phyloP scores from a whole-genome alignment of 2,329 filamentous ascomycete genomes.

The Macrophomina tecta region DNA sequence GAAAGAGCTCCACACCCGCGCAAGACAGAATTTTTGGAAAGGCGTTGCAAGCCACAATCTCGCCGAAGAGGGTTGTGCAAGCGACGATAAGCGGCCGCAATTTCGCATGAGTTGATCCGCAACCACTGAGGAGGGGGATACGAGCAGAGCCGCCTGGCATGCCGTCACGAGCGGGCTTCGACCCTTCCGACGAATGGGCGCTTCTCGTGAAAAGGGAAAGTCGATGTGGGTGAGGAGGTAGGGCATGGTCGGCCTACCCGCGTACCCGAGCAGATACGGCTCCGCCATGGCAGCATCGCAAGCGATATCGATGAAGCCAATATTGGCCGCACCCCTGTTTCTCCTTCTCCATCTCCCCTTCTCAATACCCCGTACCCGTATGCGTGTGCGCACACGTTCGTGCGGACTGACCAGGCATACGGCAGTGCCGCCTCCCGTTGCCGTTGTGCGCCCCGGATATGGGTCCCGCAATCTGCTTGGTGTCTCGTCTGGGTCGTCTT shows the following conservation, averaged over 20 bases:
- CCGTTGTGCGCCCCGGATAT: not conserved
- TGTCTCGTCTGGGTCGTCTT: not conserved
- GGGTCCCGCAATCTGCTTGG: no score
- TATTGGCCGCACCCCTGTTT: no score
- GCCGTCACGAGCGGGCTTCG: not conserved
- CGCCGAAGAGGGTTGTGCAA: not conserved
- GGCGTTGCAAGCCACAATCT: not conserved
- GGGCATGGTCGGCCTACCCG: not conserved
- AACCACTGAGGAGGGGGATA: not conserved
- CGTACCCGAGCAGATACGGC: not conserved
- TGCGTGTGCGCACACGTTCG: no score
- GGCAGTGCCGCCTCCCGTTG: not conserved
- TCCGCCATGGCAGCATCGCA: not conserved
- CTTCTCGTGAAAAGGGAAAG: no score
- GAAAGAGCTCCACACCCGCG: no score
- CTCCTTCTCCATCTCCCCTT: no score
- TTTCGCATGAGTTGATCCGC: not conserved
- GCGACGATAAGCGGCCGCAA: not conserved
- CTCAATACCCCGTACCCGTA: no score
- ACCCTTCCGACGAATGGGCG: not conserved
- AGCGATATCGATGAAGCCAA: not conserved
- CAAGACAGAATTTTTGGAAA: no score
- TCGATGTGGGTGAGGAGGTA: not conserved
- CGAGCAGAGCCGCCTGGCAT: slow-evolving; percentile 18
- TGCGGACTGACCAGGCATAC: not conserved